Conservation (phyloP, 1,284 basidiomycete species). For the Erythrobasidium hasegawianum region DNA sequence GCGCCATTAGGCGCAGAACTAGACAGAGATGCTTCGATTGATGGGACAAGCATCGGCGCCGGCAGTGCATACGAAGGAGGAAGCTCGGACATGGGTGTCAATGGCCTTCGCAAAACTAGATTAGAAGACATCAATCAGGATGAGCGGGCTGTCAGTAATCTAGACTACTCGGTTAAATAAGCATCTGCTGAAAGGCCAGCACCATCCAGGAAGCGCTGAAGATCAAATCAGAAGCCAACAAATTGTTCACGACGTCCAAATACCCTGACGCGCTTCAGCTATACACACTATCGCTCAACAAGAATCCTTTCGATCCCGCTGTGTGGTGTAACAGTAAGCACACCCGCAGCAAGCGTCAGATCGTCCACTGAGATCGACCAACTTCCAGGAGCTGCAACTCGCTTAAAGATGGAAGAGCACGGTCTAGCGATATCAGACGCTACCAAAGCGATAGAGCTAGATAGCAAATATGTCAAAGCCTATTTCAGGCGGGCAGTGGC, state of each 20-base stretch:
- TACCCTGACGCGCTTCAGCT: constrained; percentile 46
- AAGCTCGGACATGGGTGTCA: background rate
- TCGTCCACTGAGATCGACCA: background rate
- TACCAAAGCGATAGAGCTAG: constrained; percentile 77
- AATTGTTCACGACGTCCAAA: constrained; percentile 59
- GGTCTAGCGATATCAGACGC: constrained; percentile 75
- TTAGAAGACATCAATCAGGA: constrained; percentile 35
- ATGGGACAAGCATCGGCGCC: constrained; percentile 40
- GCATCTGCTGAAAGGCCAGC: background rate
- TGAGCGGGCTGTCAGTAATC: constrained; percentile 18
- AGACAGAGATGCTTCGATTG: constrained; percentile 42
- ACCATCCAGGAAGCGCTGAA: constrained; percentile 41
- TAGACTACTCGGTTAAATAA: background rate
- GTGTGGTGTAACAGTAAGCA: constrained; percentile 45
- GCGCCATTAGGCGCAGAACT: constrained; percentile 40
- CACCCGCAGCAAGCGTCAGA: too few species aligned
- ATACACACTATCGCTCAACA: constrained; percentile 46
- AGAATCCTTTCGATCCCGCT: constrained; percentile 47
- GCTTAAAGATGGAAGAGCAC: constrained; percentile 61
- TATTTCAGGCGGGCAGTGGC: constrained; percentile 76
- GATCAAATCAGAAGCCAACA: constrained; percentile 78
- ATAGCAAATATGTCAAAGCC: constrained; percentile 79
- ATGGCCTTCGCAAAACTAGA: constrained; percentile 24
- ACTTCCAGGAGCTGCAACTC: constrained; percentile 51
- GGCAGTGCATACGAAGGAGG: constrained; percentile 37